Base-by-base conservation (phyloP, 2,329 filamentous ascomycete genomes). In the Westerdykella ornata region DNA sequence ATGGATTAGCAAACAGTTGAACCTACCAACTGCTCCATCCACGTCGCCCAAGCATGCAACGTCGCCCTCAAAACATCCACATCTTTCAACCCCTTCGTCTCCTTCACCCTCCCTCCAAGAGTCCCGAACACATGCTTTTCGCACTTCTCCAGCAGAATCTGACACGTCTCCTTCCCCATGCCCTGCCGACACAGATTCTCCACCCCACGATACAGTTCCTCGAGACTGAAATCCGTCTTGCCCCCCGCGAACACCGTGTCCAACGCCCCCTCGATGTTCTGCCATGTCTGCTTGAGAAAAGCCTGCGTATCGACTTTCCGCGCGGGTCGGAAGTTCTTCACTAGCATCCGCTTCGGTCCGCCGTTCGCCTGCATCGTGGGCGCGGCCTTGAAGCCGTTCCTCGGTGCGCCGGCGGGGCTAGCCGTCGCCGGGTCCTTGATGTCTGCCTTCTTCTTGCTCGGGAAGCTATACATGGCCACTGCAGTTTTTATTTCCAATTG, bases 101-200 rank as follows among this genome's bases (percentile, higher is more conserved):
- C 72, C 38, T 81, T 65, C 43, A 94, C 70, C 4, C 72, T 70
- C 11, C 71, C 70, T 43, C 77, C 75, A 46, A 97, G 52, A 15
- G 63, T 68, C 2, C 67, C 68, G 29, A 68, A 62, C 9, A 82
- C 71, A 65, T 94, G 82, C 12, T 64, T 67, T 45, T 83, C 80
- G 59, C 84, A 87, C 49, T 78, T 76, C 9, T 72, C 69, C 49
- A 80, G 76, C 37, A 97, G 71, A 59, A 77, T 75, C 31, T 76
- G 71, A 54, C 82, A 85, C 40, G 96, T 68, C 41, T 79, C 74
- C 14, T 76, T 74, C 2, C 86, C 84, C 53, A 81, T 77, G 1
- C 83, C 85, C 54, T 85, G 84, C 39, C 88, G 78, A 63, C 92
- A 98, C 9, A 94, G 75, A 60, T 95, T 88, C 72, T 98, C 92